A percentile compares a stretch with the other conserved stretches of the same genome.
Conservation (phyloP, 1,284 basidiomycete genomes). For the Calocybe gambosa region DNA sequence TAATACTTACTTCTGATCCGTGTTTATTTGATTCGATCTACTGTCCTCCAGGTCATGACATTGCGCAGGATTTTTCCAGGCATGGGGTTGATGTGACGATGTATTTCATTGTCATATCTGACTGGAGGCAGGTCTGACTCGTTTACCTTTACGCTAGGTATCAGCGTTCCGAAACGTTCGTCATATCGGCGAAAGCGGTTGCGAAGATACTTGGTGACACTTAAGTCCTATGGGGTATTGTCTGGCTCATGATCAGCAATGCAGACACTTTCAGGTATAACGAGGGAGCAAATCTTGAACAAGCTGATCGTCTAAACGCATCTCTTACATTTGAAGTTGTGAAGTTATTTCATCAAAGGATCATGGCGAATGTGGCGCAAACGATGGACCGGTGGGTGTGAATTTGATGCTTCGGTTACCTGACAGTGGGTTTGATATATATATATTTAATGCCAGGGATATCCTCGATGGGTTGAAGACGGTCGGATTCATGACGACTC, state of each 20-base stretch:
- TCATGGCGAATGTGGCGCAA: constrained; percentile 18
- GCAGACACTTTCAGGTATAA: constrained; percentile 34
- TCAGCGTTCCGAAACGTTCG: constrained; percentile 57
- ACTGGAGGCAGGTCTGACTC: constrained; percentile 30
- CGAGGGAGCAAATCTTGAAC: constrained; percentile 39
- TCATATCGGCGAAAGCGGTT: constrained; percentile 45
- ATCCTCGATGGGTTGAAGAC: constrained; percentile 24
- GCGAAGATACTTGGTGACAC: constrained; percentile 33
- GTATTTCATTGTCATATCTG: constrained; percentile 1
- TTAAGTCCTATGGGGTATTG: neutral
- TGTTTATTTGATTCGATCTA: neutral
- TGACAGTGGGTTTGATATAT: too few species aligned
- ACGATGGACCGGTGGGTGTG: constrained; percentile 19
- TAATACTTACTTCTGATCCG: constrained; percentile 13
- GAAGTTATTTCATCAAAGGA: constrained; percentile 22
- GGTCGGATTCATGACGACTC: constrained; percentile 24
- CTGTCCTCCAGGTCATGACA: constrained; percentile 19
- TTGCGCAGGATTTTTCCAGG: constrained; percentile 21
- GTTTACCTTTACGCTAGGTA: constrained; percentile 38
- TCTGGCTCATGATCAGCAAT: neutral
- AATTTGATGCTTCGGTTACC: too few species aligned
- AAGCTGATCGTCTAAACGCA: constrained; percentile 46
- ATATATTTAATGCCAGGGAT: constrained; percentile 18
- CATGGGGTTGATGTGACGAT: constrained; percentile 19
- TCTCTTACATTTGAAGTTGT: constrained; percentile 41